Percentiles rank a stretch among this genome's conserved stretches.
These are phyloP conservation scores for Grosmannia huntii DNA, from an alignment of 2,329 filamentous ascomycete genomes.

Conservation along the genomic window DNA sequence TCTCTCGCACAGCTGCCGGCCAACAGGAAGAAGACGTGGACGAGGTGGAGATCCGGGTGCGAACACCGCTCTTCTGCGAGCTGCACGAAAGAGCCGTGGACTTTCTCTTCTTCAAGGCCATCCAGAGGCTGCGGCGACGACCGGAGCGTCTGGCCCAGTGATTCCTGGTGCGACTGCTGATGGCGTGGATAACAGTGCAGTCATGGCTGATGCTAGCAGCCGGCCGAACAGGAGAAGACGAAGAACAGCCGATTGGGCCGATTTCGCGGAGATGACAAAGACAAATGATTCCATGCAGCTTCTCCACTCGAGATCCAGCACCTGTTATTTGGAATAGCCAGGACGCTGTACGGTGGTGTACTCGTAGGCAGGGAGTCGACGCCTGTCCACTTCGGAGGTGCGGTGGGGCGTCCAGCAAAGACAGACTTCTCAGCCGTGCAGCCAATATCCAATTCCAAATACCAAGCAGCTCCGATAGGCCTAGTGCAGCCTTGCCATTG, in stretches of 20 bases:
- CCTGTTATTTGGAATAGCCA: too few species aligned
- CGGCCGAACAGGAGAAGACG: neutral
- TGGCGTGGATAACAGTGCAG: constrained; percentile 20
- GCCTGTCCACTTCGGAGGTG: too few species aligned
- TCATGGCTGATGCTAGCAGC: neutral
- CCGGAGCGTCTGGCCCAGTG: constrained; percentile 26
- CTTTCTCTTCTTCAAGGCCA: constrained; percentile 28
- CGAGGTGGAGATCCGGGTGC: constrained; percentile 40
- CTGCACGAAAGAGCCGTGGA: constrained; percentile 36
- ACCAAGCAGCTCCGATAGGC: neutral
- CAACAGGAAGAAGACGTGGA: constrained; percentile 11
- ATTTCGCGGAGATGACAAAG: too few species aligned
- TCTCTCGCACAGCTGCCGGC: constrained; percentile 17
- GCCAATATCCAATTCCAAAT: neutral
- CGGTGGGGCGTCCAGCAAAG: too few species aligned
- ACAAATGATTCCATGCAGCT: too few species aligned
- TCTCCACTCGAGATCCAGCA: too few species aligned
- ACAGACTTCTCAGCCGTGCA: too few species aligned
- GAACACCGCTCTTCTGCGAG: constrained; percentile 52
- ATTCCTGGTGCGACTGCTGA: constrained; percentile 19
- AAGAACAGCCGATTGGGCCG: too few species aligned
- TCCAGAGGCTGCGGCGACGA: constrained; percentile 29
- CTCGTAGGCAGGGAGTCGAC: too few species aligned
- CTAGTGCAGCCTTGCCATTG: neutral
- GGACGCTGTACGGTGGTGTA: too few species aligned